Conservation (phyloP, 2,329 filamentous ascomycete genomes). For the Tricladium varicosporioides region DNA sequence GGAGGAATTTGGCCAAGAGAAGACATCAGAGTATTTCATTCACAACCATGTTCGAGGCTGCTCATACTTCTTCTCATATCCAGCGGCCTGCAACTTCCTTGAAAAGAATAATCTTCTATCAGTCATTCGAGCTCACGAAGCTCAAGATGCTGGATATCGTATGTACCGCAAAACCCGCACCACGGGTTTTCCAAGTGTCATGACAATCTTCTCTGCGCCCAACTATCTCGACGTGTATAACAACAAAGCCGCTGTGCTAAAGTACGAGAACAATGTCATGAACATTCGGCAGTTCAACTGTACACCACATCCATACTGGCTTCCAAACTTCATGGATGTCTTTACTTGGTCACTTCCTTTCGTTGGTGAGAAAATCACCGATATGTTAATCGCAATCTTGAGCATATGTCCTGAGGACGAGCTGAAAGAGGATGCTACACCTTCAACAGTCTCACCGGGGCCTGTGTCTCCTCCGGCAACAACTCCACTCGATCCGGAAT, state of each 20-base stretch:
- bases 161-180: slow-evolving; percentile 99
- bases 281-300: slow-evolving; percentile 99
- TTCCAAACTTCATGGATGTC: slow-evolving; percentile 99
- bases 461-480: slow-evolving; percentile 72
- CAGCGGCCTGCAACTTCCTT: slow-evolving; percentile 92
- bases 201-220: slow-evolving; percentile 99
- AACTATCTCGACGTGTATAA: slow-evolving; percentile 99
- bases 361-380: slow-evolving; percentile 97
- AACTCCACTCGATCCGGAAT: slow-evolving; percentile 67
- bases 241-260: slow-evolving; percentile 98
- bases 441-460: slow-evolving; percentile 57
- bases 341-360: slow-evolving; percentile 99
- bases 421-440: slow-evolving; percentile 82
- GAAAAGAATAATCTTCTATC: slow-evolving; percentile 99
- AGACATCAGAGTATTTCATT: slow-evolving; percentile 94
- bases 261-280: slow-evolving; percentile 99
- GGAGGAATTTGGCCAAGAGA: slow-evolving; percentile 98
- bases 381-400: slow-evolving; percentile 98
- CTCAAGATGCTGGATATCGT: slow-evolving; percentile 95
- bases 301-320: slow-evolving; percentile 98
- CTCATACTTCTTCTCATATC: slow-evolving; percentile 99
- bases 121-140: slow-evolving; percentile 95
- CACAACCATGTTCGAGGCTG: slow-evolving; percentile 98
- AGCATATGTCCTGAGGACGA: slow-evolving; percentile 99
- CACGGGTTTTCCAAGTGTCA: slow-evolving; percentile 97